Conservation (phyloP, 2,329 filamentous ascomycete species). For the Aspergillus fumigatus region DNA sequence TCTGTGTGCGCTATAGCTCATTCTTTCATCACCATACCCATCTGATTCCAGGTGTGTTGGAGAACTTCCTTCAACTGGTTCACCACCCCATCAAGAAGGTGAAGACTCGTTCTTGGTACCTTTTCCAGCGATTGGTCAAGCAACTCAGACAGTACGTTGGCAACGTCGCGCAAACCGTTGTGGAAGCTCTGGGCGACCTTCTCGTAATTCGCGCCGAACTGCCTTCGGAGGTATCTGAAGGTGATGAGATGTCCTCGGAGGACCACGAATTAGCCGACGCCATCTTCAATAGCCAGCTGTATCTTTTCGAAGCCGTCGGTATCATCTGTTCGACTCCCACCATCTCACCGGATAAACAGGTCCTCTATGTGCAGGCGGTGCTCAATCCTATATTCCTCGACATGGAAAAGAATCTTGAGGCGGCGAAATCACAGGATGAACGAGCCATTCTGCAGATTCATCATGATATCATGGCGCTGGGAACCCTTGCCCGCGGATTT, state of each 20-base stretch:
- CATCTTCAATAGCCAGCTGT: conserved; percentile 84
- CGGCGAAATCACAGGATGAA: conserved; percentile 75
- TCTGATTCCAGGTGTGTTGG: conserved; percentile 79
- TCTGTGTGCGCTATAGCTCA: conserved; percentile 86
- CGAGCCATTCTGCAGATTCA: conserved; percentile 85
- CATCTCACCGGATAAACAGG: conserved; percentile 79
- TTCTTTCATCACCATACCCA: conserved; percentile 84
- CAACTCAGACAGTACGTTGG: conserved; percentile 79
- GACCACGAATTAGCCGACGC: conserved; percentile 88
- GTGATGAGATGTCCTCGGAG: conserved; percentile 93
- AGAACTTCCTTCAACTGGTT: conserved; percentile 85
- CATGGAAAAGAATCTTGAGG: conserved; percentile 71
- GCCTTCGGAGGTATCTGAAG: conserved; percentile 66
- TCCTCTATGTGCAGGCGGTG: conserved; percentile 78
- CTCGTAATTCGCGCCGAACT: conserved; percentile 88
- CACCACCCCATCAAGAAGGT: conserved; percentile 86
- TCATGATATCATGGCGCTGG: conserved; percentile 93
- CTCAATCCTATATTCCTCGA: conserved; percentile 88
- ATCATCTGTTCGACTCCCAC: conserved; percentile 78
- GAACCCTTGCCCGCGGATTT: conserved; percentile 86
- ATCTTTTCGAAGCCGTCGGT: conserved; percentile 90
- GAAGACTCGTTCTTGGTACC: conserved; percentile 89
- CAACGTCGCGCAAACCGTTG: conserved; percentile 85
- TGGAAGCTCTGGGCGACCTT: conserved; percentile 82
- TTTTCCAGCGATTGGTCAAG: conserved; percentile 90